Evolutionary conservation across 1,139 yeast species (phyloP), one percentile per base, ranked within the genome.

Genomic region (Saccharomyces uvarum): DNA sequence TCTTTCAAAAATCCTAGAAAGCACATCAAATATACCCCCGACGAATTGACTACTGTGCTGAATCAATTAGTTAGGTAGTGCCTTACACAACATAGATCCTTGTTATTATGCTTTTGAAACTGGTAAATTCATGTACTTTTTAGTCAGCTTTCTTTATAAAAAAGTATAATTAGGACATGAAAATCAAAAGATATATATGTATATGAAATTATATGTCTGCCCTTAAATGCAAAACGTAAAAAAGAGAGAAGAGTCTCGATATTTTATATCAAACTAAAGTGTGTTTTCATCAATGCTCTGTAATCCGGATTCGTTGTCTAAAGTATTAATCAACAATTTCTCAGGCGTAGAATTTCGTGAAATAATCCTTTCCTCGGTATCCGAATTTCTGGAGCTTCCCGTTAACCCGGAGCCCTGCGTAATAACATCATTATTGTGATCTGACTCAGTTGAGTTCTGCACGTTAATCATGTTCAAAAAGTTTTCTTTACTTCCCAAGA

Each of bases 11-110:
- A 68, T 55, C 70, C 71, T 14, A 62, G 70, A 54, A 68, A 68
- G 53, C 72, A 68, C 62, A 76, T 80, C 54, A 82, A 70, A 57
- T 79, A 73, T 53, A 63, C 69, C n/a, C 70, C 72, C 14, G 62
- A 59, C 27, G 71, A 68, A 53, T 52, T 70, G 33, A 63, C 65
- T 7, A 55, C 64, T 14, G 61, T 64, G 1, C 56, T 69, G n/a
- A 65, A 61, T 51, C 68, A 66, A 53, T 47, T 66, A 42, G 63
- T 64, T 24, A 59, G 74, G 71, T 57, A 75, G 62, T 26, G 26
- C 26, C 26, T 24, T 24, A 24, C 5, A 24, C 6, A 1, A 24
- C 26, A 24, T 24, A 24, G 5, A 5, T 4, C 26, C 26, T 24
- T 14, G 26, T 24, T 24, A 5, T 4, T 24, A 24, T 24, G 24